phyloP scores from a whole-genome alignment of 352 stramenopile species.

The Phytophthora litchii region DNA sequence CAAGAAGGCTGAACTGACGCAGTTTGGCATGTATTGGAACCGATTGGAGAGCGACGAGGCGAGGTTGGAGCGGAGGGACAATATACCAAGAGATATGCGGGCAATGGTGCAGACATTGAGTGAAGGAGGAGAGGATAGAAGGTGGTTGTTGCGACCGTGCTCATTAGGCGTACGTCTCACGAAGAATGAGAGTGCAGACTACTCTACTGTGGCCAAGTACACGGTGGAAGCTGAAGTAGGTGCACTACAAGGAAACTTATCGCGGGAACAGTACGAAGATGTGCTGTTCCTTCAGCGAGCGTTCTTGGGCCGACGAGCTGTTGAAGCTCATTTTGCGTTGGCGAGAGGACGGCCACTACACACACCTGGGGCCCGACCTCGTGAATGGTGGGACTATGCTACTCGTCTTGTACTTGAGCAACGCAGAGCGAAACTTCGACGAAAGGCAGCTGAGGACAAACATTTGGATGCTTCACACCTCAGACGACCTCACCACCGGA shows the following conservation, averaged over 20 bases:
- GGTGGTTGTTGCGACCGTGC: constrained; percentile 63
- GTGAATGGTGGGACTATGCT: constrained; percentile 84
- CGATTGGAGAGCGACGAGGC: constrained; percentile 35
- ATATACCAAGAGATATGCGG: constrained; percentile 50
- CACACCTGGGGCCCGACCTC: constrained; percentile 35
- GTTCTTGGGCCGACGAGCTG: constrained; percentile 59
- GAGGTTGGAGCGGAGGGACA: constrained; percentile 43
- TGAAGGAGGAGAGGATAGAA: constrained; percentile 9
- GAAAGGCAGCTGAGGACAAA: constrained; percentile 6
- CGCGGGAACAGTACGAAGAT: constrained; percentile 83
- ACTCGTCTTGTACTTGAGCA: constrained; percentile 51
- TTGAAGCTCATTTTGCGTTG: constrained; percentile 74
- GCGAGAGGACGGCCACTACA: constrained; percentile 66
- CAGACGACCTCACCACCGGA: constrained; percentile 25
- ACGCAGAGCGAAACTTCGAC: constrained; percentile 32
- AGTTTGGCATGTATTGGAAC: constrained; percentile 74
- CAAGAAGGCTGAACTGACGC: constrained; percentile 63
- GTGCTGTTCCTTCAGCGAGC: constrained; percentile 75
- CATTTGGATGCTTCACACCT: constrained; percentile 2
- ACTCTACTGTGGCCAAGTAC: constrained; percentile 69
- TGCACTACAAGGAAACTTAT: constrained; percentile 55
- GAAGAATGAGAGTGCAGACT: constrained; percentile 83
- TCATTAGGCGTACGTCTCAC: constrained; percentile 66
- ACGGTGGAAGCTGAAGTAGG: constrained; percentile 60
- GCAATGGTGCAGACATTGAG: constrained; percentile 54